A percentile compares a stretch with the other conserved stretches of the same genome.
phyloP scores from a whole-genome alignment of 148 eudicot species.

The Rhododendron ferrugineum region DNA sequence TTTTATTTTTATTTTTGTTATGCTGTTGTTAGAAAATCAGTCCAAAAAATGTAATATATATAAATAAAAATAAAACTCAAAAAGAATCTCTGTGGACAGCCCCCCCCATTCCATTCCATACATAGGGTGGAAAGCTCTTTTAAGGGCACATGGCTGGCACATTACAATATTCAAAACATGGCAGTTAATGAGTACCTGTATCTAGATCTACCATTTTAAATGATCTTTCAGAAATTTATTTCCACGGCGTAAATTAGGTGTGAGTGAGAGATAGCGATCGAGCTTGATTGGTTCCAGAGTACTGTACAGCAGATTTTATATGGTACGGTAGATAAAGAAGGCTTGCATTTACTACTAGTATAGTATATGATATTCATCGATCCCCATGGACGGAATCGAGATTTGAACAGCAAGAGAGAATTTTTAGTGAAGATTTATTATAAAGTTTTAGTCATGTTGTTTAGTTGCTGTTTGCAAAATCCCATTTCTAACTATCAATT shows the following conservation, averaged over 20 bases:
- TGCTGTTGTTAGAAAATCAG: not conserved
- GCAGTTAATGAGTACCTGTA: not conserved
- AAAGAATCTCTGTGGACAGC: not conserved
- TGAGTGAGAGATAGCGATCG: too few relatives aligned
- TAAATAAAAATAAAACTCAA: not conserved
- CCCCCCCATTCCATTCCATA: not conserved
- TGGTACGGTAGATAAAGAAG: too few relatives aligned
- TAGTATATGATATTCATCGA: too few relatives aligned
- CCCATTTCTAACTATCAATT: too few relatives aligned
- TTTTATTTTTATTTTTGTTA: not conserved
- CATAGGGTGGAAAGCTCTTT: not conserved
- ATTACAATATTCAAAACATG: not conserved
- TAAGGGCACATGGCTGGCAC: constrained; percentile 5
- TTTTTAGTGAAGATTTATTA: too few relatives aligned
- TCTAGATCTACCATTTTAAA: constrained; percentile 3
- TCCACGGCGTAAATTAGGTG: not conserved
- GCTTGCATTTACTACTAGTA: too few relatives aligned
- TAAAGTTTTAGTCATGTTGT: too few relatives aligned
- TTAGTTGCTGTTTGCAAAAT: too few relatives aligned
- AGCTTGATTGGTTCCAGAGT: too few relatives aligned
- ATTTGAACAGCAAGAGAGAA: too few relatives aligned
- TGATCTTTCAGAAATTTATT: not conserved
- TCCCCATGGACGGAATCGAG: too few relatives aligned
- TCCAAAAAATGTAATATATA: not conserved
- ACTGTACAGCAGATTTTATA: too few relatives aligned